These are phyloP conservation scores for Aspergillus versicolor DNA, from an alignment of 2,329 filamentous ascomycete species.

Conservation along the genomic window DNA sequence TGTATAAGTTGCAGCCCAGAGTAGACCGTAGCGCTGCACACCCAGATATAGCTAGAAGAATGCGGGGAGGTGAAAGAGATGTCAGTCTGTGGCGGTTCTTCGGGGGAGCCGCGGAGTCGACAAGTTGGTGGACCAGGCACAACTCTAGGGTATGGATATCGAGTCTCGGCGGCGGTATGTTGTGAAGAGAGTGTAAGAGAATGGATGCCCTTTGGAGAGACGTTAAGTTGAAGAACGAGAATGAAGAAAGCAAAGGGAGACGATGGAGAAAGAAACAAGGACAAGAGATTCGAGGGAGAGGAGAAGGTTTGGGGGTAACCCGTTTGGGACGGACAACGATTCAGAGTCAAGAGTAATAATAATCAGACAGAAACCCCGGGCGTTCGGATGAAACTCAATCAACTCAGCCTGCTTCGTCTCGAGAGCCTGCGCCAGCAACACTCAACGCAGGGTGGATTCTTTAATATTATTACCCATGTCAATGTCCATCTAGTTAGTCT, in stretches of 20 bases:
- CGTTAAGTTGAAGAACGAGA: constrained; percentile 6
- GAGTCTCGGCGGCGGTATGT: background rate
- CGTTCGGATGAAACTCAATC: background rate
- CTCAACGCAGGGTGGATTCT: background rate
- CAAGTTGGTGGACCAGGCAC: background rate
- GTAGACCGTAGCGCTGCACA: constrained; percentile 17
- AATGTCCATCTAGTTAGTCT: background rate
- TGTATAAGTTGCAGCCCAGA: background rate
- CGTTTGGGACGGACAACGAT: constrained; percentile 10
- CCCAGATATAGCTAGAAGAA: constrained; percentile 16
- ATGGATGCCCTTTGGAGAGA: background rate
- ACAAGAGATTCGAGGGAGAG: constrained; percentile 1
- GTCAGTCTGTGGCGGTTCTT: background rate
- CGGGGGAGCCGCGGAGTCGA: background rate
- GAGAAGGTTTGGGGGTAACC: constrained; percentile 13
- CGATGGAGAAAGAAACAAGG: background rate
- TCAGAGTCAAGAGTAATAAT: constrained; percentile 3
- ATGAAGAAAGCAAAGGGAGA: constrained; percentile 6
- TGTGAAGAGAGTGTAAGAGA: background rate
- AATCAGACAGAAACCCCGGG: background rate
- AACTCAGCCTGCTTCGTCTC: background rate
- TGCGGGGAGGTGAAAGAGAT: constrained; percentile 17
- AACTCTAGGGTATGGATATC: background rate
- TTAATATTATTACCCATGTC: background rate
- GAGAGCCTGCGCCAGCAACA: background rate